Percentiles rank a stretch among this genome's conserved stretches.
phyloP scores from a whole-genome alignment of 805 yeast species.

The Starmera dryadoides region DNA sequence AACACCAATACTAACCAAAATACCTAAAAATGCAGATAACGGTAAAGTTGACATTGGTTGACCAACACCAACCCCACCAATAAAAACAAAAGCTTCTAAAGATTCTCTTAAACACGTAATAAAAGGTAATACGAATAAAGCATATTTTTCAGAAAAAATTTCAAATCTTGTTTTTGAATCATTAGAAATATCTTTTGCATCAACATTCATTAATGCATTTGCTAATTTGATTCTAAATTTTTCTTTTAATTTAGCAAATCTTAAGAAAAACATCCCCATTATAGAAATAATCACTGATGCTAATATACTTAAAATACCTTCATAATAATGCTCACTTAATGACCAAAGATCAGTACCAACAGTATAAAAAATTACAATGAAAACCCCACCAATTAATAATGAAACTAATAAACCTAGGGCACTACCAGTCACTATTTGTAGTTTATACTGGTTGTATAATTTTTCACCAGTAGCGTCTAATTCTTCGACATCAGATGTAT shows the following conservation, averaged over 20 bases:
- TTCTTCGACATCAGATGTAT: constrained; percentile 5
- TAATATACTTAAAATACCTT: constrained; percentile 71
- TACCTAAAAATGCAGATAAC: constrained; percentile 53
- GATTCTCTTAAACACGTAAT: constrained; percentile 87
- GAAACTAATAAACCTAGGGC: constrained; percentile 63
- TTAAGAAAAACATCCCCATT: constrained; percentile 79
- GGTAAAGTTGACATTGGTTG: constrained; percentile 63
- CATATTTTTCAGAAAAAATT: constrained; percentile 47
- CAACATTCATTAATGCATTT: constrained; percentile 22
- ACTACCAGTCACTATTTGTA: constrained; percentile 84
- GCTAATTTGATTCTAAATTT: constrained; percentile 70
- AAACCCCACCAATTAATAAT: constrained; percentile 61
- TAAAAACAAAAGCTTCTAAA: constrained; percentile 82
- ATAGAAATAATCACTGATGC: constrained; percentile 74
- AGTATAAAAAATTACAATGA: constrained; percentile 63
- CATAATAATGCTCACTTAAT: constrained; percentile 83
- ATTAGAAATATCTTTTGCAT: constrained; percentile 20
- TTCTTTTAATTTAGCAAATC: constrained; percentile 74
- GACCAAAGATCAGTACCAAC: constrained; percentile 86
- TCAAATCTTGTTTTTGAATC: constrained; percentile 19
- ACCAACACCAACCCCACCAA: constrained; percentile 81
- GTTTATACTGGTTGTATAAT: constrained; percentile 37
- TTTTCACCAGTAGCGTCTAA: constrained; percentile 19
- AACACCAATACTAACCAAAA: constrained; percentile 48
- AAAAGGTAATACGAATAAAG: constrained; percentile 73